Conservation (phyloP, 352 stramenopile genomes). For the Phytophthora cryptogea region DNA sequence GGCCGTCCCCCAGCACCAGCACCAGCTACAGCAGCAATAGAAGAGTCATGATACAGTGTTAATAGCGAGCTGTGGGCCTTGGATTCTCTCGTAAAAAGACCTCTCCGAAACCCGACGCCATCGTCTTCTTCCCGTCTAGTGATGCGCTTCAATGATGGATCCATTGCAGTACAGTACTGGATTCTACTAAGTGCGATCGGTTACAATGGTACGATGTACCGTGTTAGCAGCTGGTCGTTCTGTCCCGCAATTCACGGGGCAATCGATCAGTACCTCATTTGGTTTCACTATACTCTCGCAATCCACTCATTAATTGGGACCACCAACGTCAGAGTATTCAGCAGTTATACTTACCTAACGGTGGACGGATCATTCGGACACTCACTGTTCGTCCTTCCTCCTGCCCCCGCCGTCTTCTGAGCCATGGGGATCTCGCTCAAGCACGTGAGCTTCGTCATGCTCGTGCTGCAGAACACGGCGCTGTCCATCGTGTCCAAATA, state of each 20-base stretch:
- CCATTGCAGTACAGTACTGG: background rate
- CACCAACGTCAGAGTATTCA: slow-evolving; percentile 13
- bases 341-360: slow-evolving; percentile 10
- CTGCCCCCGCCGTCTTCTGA: background rate
- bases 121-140: slow-evolving; percentile 15
- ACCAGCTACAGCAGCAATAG: slow-evolving; percentile 87
- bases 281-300: background rate
- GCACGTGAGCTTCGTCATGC: slow-evolving; percentile 84
- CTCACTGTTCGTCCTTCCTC: slow-evolving; percentile 21
- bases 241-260: slow-evolving; percentile 3
- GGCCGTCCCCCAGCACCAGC: slow-evolving; percentile 96
- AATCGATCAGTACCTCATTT: background rate
- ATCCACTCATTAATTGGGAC: background rate
- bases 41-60: background rate
- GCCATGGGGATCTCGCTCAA: slow-evolving; percentile 61
- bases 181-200: slow-evolving; percentile 9
- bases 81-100: slow-evolving; percentile 14
- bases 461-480: slow-evolving; percentile 87
- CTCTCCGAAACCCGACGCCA: slow-evolving; percentile 74
- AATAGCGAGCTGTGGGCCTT: background rate
- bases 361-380: slow-evolving; percentile 8
- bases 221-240: too few species aligned
- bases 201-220: slow-evolving; percentile 7
- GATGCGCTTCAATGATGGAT: slow-evolving; percentile 22
- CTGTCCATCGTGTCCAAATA: slow-evolving; percentile 90